Conservation (phyloP, 2,329 filamentous ascomycete species). For the Biscogniauxia mediterranea region DNA sequence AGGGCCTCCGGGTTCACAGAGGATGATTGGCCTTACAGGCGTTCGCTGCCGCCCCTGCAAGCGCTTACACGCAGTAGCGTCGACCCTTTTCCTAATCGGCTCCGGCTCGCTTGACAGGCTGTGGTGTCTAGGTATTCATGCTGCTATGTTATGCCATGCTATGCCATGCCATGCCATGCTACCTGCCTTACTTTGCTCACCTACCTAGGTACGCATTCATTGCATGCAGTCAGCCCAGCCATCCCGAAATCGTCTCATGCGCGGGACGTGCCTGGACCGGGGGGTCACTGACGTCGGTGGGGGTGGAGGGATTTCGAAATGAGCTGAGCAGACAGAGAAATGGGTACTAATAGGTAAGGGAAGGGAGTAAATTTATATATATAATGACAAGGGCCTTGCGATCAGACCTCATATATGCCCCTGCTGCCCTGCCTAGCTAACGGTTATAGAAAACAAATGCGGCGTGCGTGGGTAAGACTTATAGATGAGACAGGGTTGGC, state of each 20-base stretch:
- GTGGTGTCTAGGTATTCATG: not conserved
- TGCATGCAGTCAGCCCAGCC: not conserved
- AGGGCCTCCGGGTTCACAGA: not conserved
- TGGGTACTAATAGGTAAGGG: not conserved
- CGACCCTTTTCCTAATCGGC: not conserved
- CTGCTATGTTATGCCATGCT: not conserved
- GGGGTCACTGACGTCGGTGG: not conserved
- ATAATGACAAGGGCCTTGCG: not conserved
- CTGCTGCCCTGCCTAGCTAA: not conserved
- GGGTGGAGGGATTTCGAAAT: not conserved
- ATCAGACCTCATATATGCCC: not conserved
- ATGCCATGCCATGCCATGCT: not conserved
- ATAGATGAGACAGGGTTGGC: not conserved
- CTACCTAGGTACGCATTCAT: not conserved
- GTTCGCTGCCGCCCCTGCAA: slow-evolving; percentile 11
- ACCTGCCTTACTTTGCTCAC: not conserved
- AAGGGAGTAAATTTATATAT: not conserved
- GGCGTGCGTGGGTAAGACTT: not conserved
- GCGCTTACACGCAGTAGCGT: slow-evolving; percentile 13
- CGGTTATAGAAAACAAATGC: not conserved
- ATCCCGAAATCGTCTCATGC: not conserved
- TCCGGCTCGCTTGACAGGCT: not conserved
- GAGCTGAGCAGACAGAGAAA: not conserved
- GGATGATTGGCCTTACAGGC: slow-evolving; percentile 1
- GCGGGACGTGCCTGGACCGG: not conserved